Percentiles rank a stretch among this genome's conserved stretches.
These are phyloP conservation scores for Gautieria morchelliformis DNA, from an alignment of 768 basidiomycete genomes.

Conservation along the genomic window DNA sequence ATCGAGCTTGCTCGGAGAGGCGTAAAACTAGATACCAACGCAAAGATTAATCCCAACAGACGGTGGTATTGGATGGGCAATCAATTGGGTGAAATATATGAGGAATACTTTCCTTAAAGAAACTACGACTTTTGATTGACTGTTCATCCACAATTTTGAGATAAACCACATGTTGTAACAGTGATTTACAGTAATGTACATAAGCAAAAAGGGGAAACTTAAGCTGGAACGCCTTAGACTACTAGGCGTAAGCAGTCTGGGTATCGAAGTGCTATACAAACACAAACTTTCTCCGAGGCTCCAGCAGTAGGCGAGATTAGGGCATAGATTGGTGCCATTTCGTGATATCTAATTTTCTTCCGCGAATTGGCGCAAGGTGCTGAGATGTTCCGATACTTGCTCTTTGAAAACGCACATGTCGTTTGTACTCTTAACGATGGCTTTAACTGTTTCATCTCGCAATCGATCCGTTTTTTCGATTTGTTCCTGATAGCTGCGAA, in stretches of 20 bases:
- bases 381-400: constrained; percentile 61
- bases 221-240: neutral
- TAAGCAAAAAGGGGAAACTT: too few species aligned
- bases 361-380: constrained; percentile 14
- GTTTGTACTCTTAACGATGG: constrained; percentile 76
- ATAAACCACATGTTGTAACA: too few species aligned
- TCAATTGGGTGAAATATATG: constrained; percentile 56
- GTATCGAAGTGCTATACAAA: neutral
- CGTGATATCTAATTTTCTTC: constrained; percentile 6
- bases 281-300: neutral
- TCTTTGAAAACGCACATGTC: constrained; percentile 78
- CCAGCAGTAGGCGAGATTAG: neutral
- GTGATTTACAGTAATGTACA: too few species aligned
- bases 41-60: constrained; percentile 49
- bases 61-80: constrained; percentile 83
- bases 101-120: constrained; percentile 21
- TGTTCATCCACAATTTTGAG: too few species aligned
- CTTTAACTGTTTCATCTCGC: constrained; percentile 71
- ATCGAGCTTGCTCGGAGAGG: constrained; percentile 66
- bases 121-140: too few species aligned
- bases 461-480: constrained; percentile 63
- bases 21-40: constrained; percentile 63
- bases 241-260: neutral
- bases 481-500: constrained; percentile 64
- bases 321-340: neutral